These are phyloP conservation scores for Rhizomucor miehei DNA, from an alignment of 371 early-diverging fungal species.

Conservation along the genomic window DNA sequence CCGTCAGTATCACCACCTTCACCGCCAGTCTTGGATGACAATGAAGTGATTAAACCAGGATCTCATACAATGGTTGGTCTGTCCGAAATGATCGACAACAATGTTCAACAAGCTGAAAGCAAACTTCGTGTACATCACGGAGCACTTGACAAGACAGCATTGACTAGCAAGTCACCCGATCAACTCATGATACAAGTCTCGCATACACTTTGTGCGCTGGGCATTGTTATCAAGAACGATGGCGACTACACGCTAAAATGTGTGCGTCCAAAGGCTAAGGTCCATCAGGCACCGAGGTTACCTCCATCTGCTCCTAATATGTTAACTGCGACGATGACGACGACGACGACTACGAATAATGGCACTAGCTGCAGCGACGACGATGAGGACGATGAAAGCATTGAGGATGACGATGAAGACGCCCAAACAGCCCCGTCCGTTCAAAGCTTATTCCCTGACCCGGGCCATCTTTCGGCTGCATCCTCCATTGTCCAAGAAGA, in stretches of 20 bases:
- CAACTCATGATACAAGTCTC: conserved; percentile 8
- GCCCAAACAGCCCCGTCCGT: neutral
- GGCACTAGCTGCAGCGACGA: neutral
- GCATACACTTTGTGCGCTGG: conserved; percentile 11
- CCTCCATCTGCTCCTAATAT: neutral
- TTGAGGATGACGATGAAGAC: neutral
- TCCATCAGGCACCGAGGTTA: neutral
- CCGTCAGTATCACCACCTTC: no score
- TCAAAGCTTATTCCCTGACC: conserved; percentile 7
- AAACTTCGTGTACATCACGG: conserved; percentile 8
- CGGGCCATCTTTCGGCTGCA: conserved; percentile 10
- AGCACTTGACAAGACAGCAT: conserved; percentile 7
- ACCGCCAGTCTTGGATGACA: neutral
- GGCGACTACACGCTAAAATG: conserved; percentile 16
- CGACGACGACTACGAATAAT: neutral
- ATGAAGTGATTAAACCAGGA: neutral
- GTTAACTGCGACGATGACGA: neutral
- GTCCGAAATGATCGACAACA: neutral
- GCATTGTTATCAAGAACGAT: conserved; percentile 7
- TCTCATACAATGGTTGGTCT: neutral
- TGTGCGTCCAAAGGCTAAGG: conserved; percentile 7
- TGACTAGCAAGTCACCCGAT: conserved; percentile 9
- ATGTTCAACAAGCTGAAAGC: neutral
- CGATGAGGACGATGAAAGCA: neutral
- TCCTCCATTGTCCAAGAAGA: neutral